Evolutionary conservation across 1,284 basidiomycete genomes (phyloP).

Genomic region (Melampsora americana): DNA sequence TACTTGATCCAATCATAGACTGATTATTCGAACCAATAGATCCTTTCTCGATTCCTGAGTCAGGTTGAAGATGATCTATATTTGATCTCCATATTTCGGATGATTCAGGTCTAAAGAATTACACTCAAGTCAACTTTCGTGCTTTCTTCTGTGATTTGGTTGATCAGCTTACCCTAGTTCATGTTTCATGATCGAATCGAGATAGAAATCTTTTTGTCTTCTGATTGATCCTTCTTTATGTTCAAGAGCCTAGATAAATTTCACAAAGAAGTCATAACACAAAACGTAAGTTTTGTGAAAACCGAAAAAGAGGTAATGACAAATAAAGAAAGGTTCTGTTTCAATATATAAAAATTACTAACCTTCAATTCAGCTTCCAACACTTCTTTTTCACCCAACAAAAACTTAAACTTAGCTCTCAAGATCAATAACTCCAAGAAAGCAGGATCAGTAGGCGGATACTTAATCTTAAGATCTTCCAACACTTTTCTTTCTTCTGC

Average conservation of each 20-base stretch:
- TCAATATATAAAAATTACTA: constrained; percentile 5
- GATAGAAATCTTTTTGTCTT: constrained; percentile 22
- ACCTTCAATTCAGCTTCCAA: constrained; percentile 31
- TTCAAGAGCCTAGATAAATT: constrained; percentile 7
- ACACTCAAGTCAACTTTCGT: not conserved
- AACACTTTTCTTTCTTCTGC: constrained; percentile 17
- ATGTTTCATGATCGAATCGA: constrained; percentile 31
- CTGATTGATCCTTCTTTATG: constrained; percentile 13
- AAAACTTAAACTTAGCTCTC: constrained; percentile 34
- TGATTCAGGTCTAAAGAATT: constrained; percentile 16
- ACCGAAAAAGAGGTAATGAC: not conserved
- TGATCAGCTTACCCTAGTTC: constrained; percentile 14
- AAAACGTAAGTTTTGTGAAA: not conserved
- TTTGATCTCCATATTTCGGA: constrained; percentile 13
- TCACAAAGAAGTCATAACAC: not conserved
- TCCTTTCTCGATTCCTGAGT: too few species aligned
- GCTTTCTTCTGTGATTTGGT: too few species aligned
- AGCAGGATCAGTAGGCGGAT: constrained; percentile 4
- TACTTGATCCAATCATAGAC: too few species aligned
- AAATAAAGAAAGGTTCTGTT: not conserved
- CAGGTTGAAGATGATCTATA: not conserved
- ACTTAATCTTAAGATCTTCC: constrained; percentile 19
- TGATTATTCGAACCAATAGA: too few species aligned
- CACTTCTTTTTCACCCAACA: constrained; percentile 25
- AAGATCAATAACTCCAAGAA: constrained; percentile 28